Evolutionary conservation across 2,329 filamentous ascomycete genomes (phyloP).

Genomic region (Mycosphaerella sp.): DNA sequence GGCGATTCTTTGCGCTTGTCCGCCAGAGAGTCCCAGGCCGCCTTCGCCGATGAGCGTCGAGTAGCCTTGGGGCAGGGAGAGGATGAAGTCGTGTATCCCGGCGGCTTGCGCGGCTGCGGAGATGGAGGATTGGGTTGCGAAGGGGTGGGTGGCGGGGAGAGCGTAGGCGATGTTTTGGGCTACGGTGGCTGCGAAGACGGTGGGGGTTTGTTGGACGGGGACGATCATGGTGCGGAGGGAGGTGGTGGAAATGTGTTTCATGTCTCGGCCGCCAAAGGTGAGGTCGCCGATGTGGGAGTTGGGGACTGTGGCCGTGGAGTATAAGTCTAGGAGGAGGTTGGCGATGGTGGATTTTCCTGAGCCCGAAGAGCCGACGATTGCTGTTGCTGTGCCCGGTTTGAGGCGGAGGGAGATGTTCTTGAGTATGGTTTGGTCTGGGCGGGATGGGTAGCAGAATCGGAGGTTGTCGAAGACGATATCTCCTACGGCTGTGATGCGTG

Average conservation of each 20-base stretch:
- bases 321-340: constrained; percentile 67
- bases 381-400: constrained; percentile 57
- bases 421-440: constrained; percentile 51
- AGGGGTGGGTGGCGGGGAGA: constrained; percentile 50
- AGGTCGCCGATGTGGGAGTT: constrained; percentile 39
- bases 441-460: constrained; percentile 65
- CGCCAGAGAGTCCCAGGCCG: constrained; percentile 66
- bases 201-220: constrained; percentile 64
- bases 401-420: constrained; percentile 61
- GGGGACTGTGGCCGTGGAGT: constrained; percentile 54
- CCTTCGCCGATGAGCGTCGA: constrained; percentile 70
- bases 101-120: constrained; percentile 49
- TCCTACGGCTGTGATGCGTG: constrained; percentile 40
- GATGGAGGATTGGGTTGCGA: constrained; percentile 45
- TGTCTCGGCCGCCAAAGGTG: constrained; percentile 54
- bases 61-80: constrained; percentile 64
- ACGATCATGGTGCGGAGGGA: constrained; percentile 57
- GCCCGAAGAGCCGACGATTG: constrained; percentile 77
- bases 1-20: constrained; percentile 73
- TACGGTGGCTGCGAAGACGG: constrained; percentile 72
- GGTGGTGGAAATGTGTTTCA: constrained; percentile 53
- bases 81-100: constrained; percentile 71
- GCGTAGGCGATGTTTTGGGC: constrained; percentile 80
- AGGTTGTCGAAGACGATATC: constrained; percentile 58
- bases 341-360: constrained; percentile 87